phyloP scores from a whole-genome alignment of 2,329 filamentous ascomycete genomes.

The Hymenoscyphus linearis region DNA sequence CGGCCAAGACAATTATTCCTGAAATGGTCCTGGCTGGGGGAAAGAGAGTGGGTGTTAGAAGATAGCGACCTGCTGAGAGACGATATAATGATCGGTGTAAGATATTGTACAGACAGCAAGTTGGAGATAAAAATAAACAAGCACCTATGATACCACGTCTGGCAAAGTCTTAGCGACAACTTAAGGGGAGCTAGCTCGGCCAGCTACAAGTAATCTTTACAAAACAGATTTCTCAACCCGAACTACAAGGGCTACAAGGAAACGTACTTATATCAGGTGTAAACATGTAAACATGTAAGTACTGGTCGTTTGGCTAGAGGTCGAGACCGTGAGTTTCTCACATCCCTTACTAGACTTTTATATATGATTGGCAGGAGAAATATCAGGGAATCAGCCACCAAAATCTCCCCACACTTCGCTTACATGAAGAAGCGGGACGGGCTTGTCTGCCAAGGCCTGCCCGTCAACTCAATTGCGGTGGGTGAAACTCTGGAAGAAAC shows the following conservation, averaged over 20 bases:
- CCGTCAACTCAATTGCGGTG: background rate
- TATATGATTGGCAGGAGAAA: background rate
- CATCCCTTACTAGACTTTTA: too few species aligned
- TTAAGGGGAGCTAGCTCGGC: too few species aligned
- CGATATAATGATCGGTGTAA: constrained; percentile 16
- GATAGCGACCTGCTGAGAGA: constrained; percentile 12
- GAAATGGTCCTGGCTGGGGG: constrained; percentile 23
- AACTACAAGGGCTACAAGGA: background rate
- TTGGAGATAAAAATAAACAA: background rate
- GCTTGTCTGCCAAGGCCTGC: background rate
- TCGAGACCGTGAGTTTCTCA: too few species aligned
- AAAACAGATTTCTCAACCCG: background rate
- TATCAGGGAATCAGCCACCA: background rate
- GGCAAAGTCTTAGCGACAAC: background rate
- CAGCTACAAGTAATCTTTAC: background rate
- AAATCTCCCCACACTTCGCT: background rate
- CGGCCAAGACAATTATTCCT: constrained; percentile 21
- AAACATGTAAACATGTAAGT: too few species aligned
- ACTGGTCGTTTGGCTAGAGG: too few species aligned
- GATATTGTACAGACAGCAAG: constrained; percentile 19
- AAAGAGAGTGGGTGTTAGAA: constrained; percentile 26
- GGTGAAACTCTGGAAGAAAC: background rate
- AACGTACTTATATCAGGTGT: background rate
- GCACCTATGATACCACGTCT: constrained; percentile 4
- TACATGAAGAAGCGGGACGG: background rate